A percentile compares a stretch with the other conserved stretches of the same genome.
phyloP scores from a whole-genome alignment of 2,329 filamentous ascomycete species.

The Penicillium sclerotigenum region DNA sequence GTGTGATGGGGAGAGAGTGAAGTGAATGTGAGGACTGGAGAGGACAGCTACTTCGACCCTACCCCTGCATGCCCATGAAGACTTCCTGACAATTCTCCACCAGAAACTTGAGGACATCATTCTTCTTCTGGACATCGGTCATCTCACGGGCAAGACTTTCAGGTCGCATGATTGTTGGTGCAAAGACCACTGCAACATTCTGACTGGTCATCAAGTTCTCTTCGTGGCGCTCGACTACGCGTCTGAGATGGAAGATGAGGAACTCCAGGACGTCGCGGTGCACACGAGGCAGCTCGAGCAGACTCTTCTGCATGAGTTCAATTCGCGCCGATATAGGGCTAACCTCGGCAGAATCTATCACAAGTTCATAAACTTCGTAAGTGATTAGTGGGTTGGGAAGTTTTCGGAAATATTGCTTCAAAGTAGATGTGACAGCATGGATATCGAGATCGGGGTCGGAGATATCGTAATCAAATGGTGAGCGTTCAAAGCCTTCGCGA shows the following conservation, averaged over 20 bases:
- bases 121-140: constrained; percentile 93
- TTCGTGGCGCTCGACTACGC: constrained; percentile 76
- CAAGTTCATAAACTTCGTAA: constrained; percentile 84
- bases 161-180: constrained; percentile 94
- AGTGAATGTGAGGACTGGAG: neutral
- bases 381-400: constrained; percentile 86
- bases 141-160: constrained; percentile 88
- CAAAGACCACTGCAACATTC: constrained; percentile 95
- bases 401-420: constrained; percentile 98
- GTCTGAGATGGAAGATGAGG: constrained; percentile 85
- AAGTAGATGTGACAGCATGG: constrained; percentile 86
- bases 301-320: constrained; percentile 66
- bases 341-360: constrained; percentile 68
- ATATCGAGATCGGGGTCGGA: constrained; percentile 93
- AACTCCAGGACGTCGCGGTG: constrained; percentile 91
- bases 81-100: constrained; percentile 85
- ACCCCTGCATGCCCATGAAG: constrained; percentile 54
- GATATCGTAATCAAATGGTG: constrained; percentile 74
- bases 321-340: constrained; percentile 66
- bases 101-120: constrained; percentile 84
- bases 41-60: neutral
- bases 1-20: neutral
- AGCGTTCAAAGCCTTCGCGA: constrained; percentile 86
- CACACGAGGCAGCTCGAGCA: constrained; percentile 74
- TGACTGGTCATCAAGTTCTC: constrained; percentile 96